Conservation (phyloP, 352 stramenopile species). For the Phytophthora fragariaefolia region DNA sequence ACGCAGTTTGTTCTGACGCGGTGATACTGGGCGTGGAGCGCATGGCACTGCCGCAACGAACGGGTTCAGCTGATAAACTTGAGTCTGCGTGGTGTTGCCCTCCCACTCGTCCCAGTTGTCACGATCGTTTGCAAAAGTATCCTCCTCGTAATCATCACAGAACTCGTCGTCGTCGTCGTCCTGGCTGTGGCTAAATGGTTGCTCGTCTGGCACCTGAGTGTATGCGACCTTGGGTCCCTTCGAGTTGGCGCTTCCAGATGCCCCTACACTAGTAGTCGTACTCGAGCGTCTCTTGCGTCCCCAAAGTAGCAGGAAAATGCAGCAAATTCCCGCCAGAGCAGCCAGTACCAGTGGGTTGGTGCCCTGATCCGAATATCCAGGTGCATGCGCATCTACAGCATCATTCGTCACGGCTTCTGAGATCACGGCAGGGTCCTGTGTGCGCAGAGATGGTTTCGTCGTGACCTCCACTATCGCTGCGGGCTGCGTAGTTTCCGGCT, state of each 20-base stretch:
- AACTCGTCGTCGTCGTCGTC: slow-evolving; percentile 55
- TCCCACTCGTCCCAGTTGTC: slow-evolving; percentile 84
- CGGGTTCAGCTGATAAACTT: slow-evolving; percentile 48
- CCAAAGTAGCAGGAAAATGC: slow-evolving; percentile 64
- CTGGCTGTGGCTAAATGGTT: slow-evolving; percentile 46
- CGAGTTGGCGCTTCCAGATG: slow-evolving; percentile 6
- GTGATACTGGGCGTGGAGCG: slow-evolving; percentile 22
- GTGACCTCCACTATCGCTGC: slow-evolving; percentile 15
- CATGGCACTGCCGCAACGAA: slow-evolving; percentile 33
- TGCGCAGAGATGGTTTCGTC: slow-evolving; percentile 46
- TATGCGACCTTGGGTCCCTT: slow-evolving; percentile 62
- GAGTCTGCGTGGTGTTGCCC: slow-evolving; percentile 42
- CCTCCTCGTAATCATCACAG: slow-evolving; percentile 60
- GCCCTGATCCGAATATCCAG: slow-evolving; percentile 45
- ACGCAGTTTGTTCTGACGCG: slow-evolving; percentile 27
- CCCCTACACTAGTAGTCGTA: slow-evolving; percentile 17
- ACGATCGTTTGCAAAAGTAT: slow-evolving; percentile 48
- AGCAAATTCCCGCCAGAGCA: slow-evolving; percentile 54
- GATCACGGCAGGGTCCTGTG: slow-evolving; percentile 28
- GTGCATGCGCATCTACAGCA: slow-evolving; percentile 4
- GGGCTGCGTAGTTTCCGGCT: slow-evolving; percentile 15
- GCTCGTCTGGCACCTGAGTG: slow-evolving; percentile 63
- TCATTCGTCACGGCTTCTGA: slow-evolving; percentile 29
- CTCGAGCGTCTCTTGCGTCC: slow-evolving; percentile 51
- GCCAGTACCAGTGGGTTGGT: slow-evolving; percentile 51